phyloP scores from a whole-genome alignment of 495 filamentous ascomycete genomes.

The Neurospora cerealis region DNA sequence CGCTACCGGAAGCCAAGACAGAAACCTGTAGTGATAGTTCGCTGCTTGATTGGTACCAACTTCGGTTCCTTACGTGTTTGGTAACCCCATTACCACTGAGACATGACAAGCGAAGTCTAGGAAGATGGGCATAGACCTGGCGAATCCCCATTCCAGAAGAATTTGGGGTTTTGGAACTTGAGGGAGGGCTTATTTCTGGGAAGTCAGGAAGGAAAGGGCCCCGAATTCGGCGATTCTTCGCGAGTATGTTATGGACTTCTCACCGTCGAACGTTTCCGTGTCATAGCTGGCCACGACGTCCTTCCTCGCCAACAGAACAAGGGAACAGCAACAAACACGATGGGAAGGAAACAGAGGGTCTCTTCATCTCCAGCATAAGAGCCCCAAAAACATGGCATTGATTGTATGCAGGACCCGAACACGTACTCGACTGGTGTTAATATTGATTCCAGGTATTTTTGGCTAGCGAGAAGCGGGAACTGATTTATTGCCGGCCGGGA shows the following conservation, averaged over 20 bases:
- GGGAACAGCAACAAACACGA: not conserved
- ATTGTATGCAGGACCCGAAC: not conserved
- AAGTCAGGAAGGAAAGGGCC: not conserved
- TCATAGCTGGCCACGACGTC: not conserved
- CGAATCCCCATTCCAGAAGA: not conserved
- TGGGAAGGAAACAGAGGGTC: not conserved
- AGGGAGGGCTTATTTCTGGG: not conserved
- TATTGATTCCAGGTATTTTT: not conserved
- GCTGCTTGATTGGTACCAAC: not conserved
- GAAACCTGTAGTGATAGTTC: not conserved
- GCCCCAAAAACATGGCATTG: not conserved
- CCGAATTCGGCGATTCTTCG: not conserved
- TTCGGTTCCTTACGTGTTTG: not conserved
- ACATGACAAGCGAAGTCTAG: not conserved
- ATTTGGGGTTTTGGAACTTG: not conserved
- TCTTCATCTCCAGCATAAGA: not conserved
- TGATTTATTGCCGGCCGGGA: not conserved
- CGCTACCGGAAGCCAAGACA: not conserved
- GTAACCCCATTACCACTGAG: not conserved
- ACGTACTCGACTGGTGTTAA: not conserved
- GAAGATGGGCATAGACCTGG: not conserved
- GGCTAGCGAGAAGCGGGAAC: not conserved
- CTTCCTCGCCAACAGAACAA: not conserved
- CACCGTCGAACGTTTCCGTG: not conserved
- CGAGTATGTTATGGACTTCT: not conserved